Percentiles rank a stretch among this genome's conserved stretches.
Conservation (phyloP, 2,329 filamentous ascomycete species). For the Penicillium palitans region DNA sequence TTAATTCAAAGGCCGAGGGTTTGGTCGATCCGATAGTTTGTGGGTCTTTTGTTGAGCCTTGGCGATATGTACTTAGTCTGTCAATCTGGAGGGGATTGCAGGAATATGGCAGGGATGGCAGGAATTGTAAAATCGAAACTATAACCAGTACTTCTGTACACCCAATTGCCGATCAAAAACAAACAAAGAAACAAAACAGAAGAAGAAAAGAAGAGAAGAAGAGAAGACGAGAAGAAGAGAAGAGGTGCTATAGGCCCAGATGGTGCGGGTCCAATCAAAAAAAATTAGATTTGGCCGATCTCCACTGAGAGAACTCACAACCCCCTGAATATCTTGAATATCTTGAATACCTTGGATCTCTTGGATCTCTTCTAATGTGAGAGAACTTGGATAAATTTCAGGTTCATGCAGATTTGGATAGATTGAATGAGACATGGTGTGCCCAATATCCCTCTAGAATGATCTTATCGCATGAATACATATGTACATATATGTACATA, state of each 20-base stretch:
- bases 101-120: too few species aligned
- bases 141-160: too few species aligned
- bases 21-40: slow-evolving; percentile 22
- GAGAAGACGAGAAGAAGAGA: neutral
- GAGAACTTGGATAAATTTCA: too few species aligned
- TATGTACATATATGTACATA: too few species aligned
- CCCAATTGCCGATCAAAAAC: neutral
- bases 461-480: neutral
- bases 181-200: neutral
- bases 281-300: neutral
- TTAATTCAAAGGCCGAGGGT: slow-evolving; percentile 15
- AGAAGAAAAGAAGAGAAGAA: too few species aligned
- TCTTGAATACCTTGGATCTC: too few species aligned
- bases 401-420: neutral
- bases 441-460: neutral
- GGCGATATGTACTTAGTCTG: neutral
- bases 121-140: too few species aligned
- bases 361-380: too few species aligned
- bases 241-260: neutral
- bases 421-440: neutral
- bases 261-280: neutral
- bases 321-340: too few species aligned
- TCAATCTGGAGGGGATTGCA: too few species aligned
- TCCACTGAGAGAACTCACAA: too few species aligned
- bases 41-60: slow-evolving; percentile 8